Evolutionary conservation across 306 rosid genomes (phyloP), one percentile per base, ranked within the genome.

Genomic region (Prinsepia uniflora): DNA sequence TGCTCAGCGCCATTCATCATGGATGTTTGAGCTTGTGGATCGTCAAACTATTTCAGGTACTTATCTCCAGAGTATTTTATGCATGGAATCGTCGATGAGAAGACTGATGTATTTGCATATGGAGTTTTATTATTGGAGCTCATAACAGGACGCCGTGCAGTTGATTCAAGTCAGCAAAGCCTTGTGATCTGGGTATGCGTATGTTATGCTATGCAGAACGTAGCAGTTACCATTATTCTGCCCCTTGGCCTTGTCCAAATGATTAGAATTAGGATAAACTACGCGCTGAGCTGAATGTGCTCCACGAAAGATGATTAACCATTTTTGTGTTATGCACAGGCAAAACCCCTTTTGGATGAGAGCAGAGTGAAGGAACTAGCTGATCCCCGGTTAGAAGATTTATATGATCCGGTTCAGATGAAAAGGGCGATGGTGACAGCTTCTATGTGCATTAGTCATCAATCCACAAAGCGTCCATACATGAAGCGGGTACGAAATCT

Each of bases 21-120:
- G 8, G 17, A 58, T 7, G 14, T 18, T 41, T 58, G 63, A 54
- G 14, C 47, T 55, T 18, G 36, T 61, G n/a, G 43, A 46, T 52
- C 58, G 65, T 54, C 74, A 73, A 71, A 75, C 68, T 73, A 72
- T 18, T 73, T 17, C 84, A 94, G 99, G 67, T 95, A 95, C 77
- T 72, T 95, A 80, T 87, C 99, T 73, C 99, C 99, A 6, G 99
- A 95, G 79, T 95, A 91, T 63, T 95, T 95, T 41, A 95, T 95
- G 97, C 99, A 91, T 65, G 99, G 99, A 73, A 52, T 95, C 72
- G 89, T 89, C 34, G 96, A 95, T 18, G 97, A 95, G 84, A 95
- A 86, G 84, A 91, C 91, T 3, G 99, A 95, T 62, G 96, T 95
- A 5, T 95, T 95, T 41, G 95, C 99, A 0, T 89, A 61, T 46